Evolutionary conservation across 768 basidiomycete genomes (phyloP), one percentile per base, ranked within the genome.

Genomic region (Xanthoconium purpureum): DNA sequence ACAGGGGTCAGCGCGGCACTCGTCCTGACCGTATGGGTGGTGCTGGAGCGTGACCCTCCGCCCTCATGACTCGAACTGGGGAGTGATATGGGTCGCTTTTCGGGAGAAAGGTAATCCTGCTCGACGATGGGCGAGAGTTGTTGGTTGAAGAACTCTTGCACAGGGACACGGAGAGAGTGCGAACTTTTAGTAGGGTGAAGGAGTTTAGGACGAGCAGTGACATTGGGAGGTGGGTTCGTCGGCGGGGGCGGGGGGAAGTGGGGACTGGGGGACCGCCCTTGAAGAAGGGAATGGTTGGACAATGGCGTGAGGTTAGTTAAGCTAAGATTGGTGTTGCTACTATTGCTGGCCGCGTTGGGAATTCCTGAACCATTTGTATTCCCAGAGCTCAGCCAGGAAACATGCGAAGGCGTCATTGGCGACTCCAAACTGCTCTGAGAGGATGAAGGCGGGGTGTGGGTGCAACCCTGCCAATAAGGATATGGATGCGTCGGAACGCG

Each of bases 91-190:
- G 74, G 71, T 35, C 73, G 71, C 56, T 71, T 73, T 47, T 77
- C 75, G 0, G 83, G 83, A 7, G 84, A 83, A 52, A 83, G 65
- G 62, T 85, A 85, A 52, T 86, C 83, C 60, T 80, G 80, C 69
- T 88, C 87, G 10, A 77, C 77, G 39, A 88, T 87, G 0, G 87
- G 85, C 2, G 86, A 86, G 37, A 88, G 77, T 44, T 79, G 85
- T 48, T 62, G 64, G 48, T 59, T 68, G 50, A 60, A 66, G 33
- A 60, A 62, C 49, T 63, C 73, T 33, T 65, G 67, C 20, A 67
- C 51, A 29, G 79, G 75, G 15, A 75, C 68, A 35, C 75, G 77
- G 29, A 81, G 66, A 15, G 77, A 78, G 39, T 76, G 77, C 10
- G 76, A 72, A 55, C 78, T 78, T 60, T 73, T 70, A 32, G 70